Conservation (phyloP, 306 rosid species). For the Gastrolobium villosum region DNA sequence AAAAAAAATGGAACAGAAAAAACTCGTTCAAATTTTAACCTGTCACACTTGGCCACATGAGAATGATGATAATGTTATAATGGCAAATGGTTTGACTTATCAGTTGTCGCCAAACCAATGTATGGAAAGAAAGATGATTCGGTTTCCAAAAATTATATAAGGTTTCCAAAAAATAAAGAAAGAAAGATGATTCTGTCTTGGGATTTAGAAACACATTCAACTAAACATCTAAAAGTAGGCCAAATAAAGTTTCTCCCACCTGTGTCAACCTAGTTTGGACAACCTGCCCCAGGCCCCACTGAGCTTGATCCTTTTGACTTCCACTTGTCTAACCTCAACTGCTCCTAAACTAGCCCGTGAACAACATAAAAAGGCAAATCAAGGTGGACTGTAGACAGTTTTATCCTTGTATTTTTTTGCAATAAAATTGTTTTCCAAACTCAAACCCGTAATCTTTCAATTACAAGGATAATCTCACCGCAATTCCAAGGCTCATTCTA, state of each 20-base stretch:
- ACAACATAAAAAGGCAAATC: neutral
- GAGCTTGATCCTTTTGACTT: conserved; percentile 46
- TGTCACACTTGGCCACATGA: conserved; percentile 8
- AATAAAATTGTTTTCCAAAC: too few species aligned
- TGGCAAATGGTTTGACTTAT: conserved; percentile 35
- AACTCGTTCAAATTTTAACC: neutral
- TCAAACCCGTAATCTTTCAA: too few species aligned
- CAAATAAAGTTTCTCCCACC: conserved; percentile 48
- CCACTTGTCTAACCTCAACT: conserved; percentile 37
- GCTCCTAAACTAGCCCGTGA: conserved; percentile 51
- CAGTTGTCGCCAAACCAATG: conserved; percentile 24
- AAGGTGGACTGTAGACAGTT: too few species aligned
- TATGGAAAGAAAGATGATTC: conserved; percentile 21
- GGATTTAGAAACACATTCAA: conserved; percentile 48
- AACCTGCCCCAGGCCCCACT: conserved; percentile 40
- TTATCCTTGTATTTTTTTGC: too few species aligned
- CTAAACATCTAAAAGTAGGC: conserved; percentile 35
- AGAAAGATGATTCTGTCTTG: conserved; percentile 41
- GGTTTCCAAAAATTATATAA: neutral
- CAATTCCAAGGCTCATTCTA: neutral
- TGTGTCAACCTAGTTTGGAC: conserved; percentile 42
- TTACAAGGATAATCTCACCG: too few species aligned
- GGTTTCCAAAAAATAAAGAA: neutral
- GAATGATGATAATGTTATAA: conserved; percentile 14
- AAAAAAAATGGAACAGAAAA: neutral